These are phyloP conservation scores for Claviceps sp. DNA, from an alignment of 2,329 filamentous ascomycete species.

Conservation along the genomic window DNA sequence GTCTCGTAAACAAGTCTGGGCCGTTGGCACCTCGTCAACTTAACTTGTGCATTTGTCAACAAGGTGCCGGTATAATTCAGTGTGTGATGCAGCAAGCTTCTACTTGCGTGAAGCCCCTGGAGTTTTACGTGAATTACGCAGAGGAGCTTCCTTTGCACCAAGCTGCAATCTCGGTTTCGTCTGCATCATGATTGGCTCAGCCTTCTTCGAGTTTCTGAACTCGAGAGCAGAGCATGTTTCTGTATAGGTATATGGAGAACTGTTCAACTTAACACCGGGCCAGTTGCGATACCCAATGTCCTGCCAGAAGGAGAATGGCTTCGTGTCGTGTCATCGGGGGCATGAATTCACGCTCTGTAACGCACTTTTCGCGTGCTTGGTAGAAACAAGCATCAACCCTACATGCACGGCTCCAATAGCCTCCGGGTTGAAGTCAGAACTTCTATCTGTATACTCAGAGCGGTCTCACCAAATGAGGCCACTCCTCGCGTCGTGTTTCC, in stretches of 20 bases:
- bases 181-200: no score
- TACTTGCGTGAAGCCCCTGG: no score
- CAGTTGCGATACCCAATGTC: not conserved
- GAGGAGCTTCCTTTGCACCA: no score
- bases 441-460: no score
- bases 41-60: not conserved
- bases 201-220: no score
- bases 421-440: not conserved
- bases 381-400: not conserved
- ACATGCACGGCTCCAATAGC: not conserved
- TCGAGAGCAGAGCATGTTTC: no score
- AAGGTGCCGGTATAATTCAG: not conserved
- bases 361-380: not conserved
- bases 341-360: no score
- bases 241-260: no score
- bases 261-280: not conserved
- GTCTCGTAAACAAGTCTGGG: constrained; percentile 11
- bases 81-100: not conserved
- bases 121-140: no score
- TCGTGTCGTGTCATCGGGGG: no score
- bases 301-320: not conserved
- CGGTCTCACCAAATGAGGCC: not conserved
- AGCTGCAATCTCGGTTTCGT: no score
- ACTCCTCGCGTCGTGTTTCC: not conserved
- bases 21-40: constrained; percentile 1